These are phyloP conservation scores for Xylaria palmicola DNA, from an alignment of 495 filamentous ascomycete genomes.

Conservation along the genomic window DNA sequence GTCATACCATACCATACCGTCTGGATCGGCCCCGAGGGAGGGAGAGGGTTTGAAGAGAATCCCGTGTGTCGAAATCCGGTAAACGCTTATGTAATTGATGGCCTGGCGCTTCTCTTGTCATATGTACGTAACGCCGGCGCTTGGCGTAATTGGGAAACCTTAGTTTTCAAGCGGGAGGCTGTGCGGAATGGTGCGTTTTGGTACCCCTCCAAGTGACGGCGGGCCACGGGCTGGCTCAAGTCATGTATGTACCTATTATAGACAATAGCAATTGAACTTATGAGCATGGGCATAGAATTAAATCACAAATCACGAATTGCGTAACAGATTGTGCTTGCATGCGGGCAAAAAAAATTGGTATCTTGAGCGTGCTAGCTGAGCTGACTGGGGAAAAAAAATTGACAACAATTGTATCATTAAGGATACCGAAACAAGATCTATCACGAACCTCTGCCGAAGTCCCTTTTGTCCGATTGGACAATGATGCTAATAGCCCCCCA, in stretches of 20 bases:
- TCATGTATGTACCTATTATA: no score
- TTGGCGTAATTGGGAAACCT: not conserved
- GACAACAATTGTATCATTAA: not conserved
- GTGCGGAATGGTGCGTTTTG: not conserved
- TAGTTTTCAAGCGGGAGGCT: not conserved
- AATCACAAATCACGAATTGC: not conserved
- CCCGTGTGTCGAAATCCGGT: no score
- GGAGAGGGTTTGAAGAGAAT: not conserved
- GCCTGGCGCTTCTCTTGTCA: not conserved
- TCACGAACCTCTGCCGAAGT: not conserved
- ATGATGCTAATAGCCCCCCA: not conserved
- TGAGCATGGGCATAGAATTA: no score
- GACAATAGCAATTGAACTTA: no score
- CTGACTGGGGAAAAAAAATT: constrained; percentile 11
- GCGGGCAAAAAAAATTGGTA: not conserved
- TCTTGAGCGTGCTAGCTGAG: constrained; percentile 15
- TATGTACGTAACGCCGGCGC: not conserved
- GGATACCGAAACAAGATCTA: constrained; percentile 10
- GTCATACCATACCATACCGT: no score
- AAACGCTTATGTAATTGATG: no score
- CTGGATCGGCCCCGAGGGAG: no score
- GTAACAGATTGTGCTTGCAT: no score
- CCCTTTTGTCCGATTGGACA: not conserved
- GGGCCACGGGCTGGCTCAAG: not conserved
- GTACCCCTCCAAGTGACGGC: not conserved